Evolutionary conservation across 2,329 filamentous ascomycete genomes (phyloP), one percentile per base, ranked within the genome.

Genomic region (Pezicula neosporulosa): DNA sequence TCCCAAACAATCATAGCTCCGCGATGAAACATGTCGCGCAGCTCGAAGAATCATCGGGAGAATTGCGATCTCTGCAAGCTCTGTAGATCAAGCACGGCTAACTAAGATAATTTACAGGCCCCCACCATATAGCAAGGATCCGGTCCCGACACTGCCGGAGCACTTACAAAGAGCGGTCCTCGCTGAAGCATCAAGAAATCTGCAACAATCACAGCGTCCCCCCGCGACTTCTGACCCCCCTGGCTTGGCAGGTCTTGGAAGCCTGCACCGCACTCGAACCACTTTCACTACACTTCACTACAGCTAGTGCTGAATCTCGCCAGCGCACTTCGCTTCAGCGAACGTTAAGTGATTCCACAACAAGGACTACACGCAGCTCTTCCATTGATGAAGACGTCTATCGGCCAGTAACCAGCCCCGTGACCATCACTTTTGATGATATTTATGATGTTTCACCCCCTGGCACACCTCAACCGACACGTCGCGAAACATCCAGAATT

Each of bases 71-170:
- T 33, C 30, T 33, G 30, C 30, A 33, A 10, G 10, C 30, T 33
- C 10, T 13, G 30, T 13, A 33, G 30, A 33, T 33, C 30, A 33
- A 33, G 30, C 30, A 33, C 9, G 30, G 30, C 30, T 33, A 33
- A 33, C 21, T 33, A 10, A 33, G 9, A 33, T 33, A 10, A 33
- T 33, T 33, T 33, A 13, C 30, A 33, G 30, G 30, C 90, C 90
- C 8, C 90, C 90, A 3, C 89, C 89, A 1, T 95, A 95, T 61
- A 82, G 84, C 38, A 80, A 82, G 49, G 83, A 87, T 0, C 69
- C 71, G n/a, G 65, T 72, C 35, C 59, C 61, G 35, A 62, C 61
- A 28, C 49, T 68, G 24, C 66, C 66, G 24, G 65, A 66, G 37
- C 61, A 68, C 48, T 65, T 69, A 24, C 65, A 65, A 44, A 60